Evolutionary conservation across 768 basidiomycete genomes (phyloP), one percentile per base, ranked within the genome.

Genomic region (Suillus paluster): DNA sequence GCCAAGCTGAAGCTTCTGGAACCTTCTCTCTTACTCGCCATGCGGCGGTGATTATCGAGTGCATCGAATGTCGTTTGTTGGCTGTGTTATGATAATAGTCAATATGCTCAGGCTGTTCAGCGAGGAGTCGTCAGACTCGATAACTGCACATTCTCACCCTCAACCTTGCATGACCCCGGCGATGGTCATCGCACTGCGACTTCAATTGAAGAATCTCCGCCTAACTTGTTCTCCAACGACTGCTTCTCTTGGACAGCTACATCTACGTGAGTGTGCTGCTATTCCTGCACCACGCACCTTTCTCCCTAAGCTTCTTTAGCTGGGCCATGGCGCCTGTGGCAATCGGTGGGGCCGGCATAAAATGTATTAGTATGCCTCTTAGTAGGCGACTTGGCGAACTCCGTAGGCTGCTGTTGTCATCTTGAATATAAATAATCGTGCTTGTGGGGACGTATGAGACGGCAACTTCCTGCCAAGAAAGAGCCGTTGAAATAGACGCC

Each of bases 171-270:
- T n/a, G 49, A 34, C 33, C 64, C 27, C 63, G 58, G 33, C 64
- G 63, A 39, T 62, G 8, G n/a, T 67, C 63, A n/a, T 63, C 46
- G 30, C 41, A 61, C 33, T 11, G 42, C 19, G 63, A 41, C 36
- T 66, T 67, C 27, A 75, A 36, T 21, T 48, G 33, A 27, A 63
- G 60, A 38, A 73, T 63, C 62, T 62, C 65, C 30, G 60, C 56
- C 49, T 59, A 59, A 41, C 65, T 63, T 62, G 21, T 53, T 36
- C 58, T 70, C 66, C 17, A 75, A 34, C 4, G 57, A 70, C 23
- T 44, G 67, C 63, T 64, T 70, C 61, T 73, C 68, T 38, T 49
- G 64, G 17, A 64, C 68, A 10, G 73, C 45, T n/a, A 65, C 65
- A 10, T 66, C 73, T 23, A 34, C 11, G 21, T 23, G 33, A 59